Base-by-base conservation (phyloP, 768 basidiomycete genomes). In the Auricularia auricula-judae region DNA sequence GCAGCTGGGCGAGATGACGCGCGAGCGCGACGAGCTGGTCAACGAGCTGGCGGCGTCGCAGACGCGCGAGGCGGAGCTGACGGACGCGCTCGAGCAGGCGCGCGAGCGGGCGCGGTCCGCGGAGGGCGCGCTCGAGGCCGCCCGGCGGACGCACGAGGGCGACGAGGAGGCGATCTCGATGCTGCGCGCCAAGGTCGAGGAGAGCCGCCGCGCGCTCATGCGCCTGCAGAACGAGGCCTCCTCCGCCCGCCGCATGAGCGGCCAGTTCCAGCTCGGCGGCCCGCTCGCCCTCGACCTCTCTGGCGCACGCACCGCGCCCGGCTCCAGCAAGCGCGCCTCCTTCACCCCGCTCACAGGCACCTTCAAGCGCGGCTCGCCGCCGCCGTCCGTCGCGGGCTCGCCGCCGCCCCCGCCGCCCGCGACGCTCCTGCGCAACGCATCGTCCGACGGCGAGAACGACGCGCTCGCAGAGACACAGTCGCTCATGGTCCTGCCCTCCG, bases 191-290 rank as follows among this genome's bases (percentile, higher is more conserved):
- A 93, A 92, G 72, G 89, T 93, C 3, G 91, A 93, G 70, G 91
- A 93, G 74, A 91, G 89, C 79, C 82, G 91, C 69, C 87, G 91
- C 56, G 91, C 89, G 33, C 79, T 93, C 62, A 93, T 93, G 91
- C 83, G 89, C 18, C 79, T 93, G 8, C 91, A 93, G 72, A 84
- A 85, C 8, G 90, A 93, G 73, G 78, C 69, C 79, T 86, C 39
- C 47, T 62, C 18, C 36, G 63, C 61, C 65, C 58, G 42, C 63
- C 80, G 89, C 35, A 81, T 83, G 67, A 87, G 86, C 71, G 29
- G 11, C 12, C 76, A 77, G 34, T 76, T 79, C 63, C 70, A 62
- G 67, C 78, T 73, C 65, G 77, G 76, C 14, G 75, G 67, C 76
- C 82, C 14, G n/a, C 36, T 66, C 44, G 54, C 63, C 21, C 72